These are phyloP conservation scores for Trichoderma atroviride DNA, from an alignment of 2,329 filamentous ascomycete species.

Conservation along the genomic window DNA sequence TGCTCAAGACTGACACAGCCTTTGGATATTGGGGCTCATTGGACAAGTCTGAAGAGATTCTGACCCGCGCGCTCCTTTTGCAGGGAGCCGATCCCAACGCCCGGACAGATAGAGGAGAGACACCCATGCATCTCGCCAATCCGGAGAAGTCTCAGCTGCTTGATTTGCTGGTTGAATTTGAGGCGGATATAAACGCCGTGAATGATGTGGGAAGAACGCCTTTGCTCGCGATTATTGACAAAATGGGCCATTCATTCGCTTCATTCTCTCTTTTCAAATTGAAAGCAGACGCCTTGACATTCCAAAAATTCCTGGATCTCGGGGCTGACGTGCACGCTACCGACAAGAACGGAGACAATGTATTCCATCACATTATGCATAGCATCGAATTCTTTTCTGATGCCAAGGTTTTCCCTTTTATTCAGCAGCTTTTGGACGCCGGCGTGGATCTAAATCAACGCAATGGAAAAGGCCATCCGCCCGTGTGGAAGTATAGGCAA, in stretches of 20 bases:
- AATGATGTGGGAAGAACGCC: neutral
- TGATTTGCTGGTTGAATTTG: neutral
- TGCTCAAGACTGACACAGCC: neutral
- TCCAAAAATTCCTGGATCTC: neutral
- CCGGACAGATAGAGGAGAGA: neutral
- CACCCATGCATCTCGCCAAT: neutral
- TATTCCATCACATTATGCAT: neutral
- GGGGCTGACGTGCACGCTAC: neutral
- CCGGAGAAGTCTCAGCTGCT: neutral
- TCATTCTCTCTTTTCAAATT: neutral
- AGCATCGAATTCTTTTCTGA: neutral
- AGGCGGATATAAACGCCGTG: neutral
- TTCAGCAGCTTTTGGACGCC: neutral
- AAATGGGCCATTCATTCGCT: neutral
- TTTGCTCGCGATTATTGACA: neutral
- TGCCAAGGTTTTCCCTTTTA: neutral
- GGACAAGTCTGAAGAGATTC: neutral
- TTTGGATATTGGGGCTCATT: neutral
- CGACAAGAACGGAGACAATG: neutral
- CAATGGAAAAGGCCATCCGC: neutral
- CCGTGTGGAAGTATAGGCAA: neutral
- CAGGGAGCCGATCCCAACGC: neutral
- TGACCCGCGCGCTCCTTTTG: neutral
- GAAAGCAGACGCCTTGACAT: neutral
- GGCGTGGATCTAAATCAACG: neutral